Base-by-base conservation (phyloP, 1,139 yeast species). In the Debaryomyces nepalensis region DNA sequence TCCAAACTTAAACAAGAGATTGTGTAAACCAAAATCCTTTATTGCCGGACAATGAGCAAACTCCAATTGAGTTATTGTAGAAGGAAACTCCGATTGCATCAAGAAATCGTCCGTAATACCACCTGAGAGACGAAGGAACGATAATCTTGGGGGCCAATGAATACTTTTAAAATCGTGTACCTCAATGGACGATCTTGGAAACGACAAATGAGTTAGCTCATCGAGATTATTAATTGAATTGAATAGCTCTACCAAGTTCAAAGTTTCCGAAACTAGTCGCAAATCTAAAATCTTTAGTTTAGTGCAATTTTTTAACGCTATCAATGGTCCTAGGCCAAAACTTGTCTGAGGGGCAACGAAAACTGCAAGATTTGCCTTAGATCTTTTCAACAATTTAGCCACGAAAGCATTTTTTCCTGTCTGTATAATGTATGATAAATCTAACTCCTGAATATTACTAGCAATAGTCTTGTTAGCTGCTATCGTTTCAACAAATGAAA, bases 331-430 rank as follows among this genome's bases (percentile, higher is more conserved):
- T 45, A 84, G 76, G 0, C 98, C 98, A 69, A 93, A 91, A 66
- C 96, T 87, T 26, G 97, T 85, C 58, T 91, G 98, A 1, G 98
- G 97, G 0, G 98, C 97, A 5, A 87, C 79, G 56, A 93, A 90
- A 9, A 73, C 69, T 49, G 81, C 75, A 39, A 93, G 65, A 37
- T 74, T 75, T 18, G 73, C 63, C 8, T 89, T 77, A 43, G 96
- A 87, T 35, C 96, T 71, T 55, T 95, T 79, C 44, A 93, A 66
- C 4, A 93, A 59, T 51, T 87, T 84, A 1, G 97, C 88, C 15
- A 93, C 91, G 61, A 75, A 86, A 1, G 97, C 93, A 64, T 90
- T 93, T 58, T 87, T 90, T n/a, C 98, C 98, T 33, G 89, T 77
- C 61, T 93, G 98, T 44, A 89, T 81, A 40, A 91, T 88, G 42